Percentiles rank a stretch among this genome's conserved stretches.
phyloP scores from a whole-genome alignment of 495 filamentous ascomycete species.

The Lophiostoma macrostomum region DNA sequence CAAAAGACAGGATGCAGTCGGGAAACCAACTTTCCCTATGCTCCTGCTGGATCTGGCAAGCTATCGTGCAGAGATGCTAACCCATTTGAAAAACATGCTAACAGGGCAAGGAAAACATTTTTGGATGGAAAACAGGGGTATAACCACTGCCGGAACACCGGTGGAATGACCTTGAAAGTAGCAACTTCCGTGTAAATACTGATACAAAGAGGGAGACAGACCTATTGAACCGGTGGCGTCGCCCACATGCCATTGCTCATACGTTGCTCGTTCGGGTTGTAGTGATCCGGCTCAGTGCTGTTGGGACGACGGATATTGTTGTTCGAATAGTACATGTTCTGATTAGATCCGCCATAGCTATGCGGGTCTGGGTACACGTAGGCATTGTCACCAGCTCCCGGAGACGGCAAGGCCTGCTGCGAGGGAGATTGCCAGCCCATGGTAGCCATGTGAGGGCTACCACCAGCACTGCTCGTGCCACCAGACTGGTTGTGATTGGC shows the following conservation, averaged over 20 bases:
- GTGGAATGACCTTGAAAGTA: conserved; percentile 20
- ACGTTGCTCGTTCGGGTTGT: conserved; percentile 37
- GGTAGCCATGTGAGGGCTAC: conserved; percentile 41
- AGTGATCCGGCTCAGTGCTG: conserved; percentile 44
- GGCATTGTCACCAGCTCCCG: conserved; percentile 31
- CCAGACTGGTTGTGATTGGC: conserved; percentile 39
- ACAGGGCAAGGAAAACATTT: conserved; percentile 15
- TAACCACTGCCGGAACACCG: conserved; percentile 33
- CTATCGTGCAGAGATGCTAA: conserved; percentile 11
- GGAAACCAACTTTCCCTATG: neutral
- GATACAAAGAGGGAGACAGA: conserved; percentile 14
- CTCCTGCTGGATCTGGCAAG: conserved; percentile 10
- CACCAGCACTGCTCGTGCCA: conserved; percentile 37
- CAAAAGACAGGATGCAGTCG: conserved; percentile 5
- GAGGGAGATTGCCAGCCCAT: conserved; percentile 45
- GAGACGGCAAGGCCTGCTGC: conserved; percentile 35
- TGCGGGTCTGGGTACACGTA: conserved; percentile 44
- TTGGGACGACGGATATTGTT: conserved; percentile 39
- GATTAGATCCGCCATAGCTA: conserved; percentile 15
- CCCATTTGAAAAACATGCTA: conserved; percentile 13
- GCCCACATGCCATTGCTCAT: conserved; percentile 36
- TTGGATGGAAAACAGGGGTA: conserved; percentile 32
- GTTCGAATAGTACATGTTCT: conserved; percentile 41
- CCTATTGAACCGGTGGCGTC: conserved; percentile 38
- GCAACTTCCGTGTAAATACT: conserved; percentile 7